Evolutionary conservation across 2,329 filamentous ascomycete genomes (phyloP).

Genomic region (Rhinocladiella similis): DNA sequence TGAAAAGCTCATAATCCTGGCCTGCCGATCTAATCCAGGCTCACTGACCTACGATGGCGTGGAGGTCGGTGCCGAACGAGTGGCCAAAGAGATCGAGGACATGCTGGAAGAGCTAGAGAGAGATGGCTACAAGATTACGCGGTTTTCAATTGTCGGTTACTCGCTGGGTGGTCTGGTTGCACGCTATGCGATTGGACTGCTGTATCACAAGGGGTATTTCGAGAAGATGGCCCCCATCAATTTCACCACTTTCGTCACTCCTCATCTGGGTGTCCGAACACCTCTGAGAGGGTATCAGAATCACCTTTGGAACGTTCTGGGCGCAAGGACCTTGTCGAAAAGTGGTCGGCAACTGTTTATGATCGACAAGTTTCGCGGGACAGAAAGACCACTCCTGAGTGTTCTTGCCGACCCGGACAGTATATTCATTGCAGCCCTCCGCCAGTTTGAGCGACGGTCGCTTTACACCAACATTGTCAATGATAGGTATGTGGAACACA

Average conservation of each 20-base stretch:
- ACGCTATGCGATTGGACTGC: conserved; percentile 80
- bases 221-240: conserved; percentile 82
- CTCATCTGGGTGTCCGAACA: conserved; percentile 74
- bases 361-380: conserved; percentile 82
- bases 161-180: conserved; percentile 85
- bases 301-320: conserved; percentile 78
- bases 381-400: conserved; percentile 74
- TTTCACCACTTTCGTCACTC: conserved; percentile 89
- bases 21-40: conserved; percentile 56
- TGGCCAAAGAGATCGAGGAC: conserved; percentile 64
- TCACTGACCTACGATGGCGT: conserved; percentile 66
- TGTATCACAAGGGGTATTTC: conserved; percentile 78
- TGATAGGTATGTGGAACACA: conserved; percentile 50
- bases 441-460: conserved; percentile 71
- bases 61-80: conserved; percentile 67
- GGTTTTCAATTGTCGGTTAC: conserved; percentile 86
- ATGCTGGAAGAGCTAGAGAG: conserved; percentile 54
- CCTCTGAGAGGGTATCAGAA: conserved; percentile 67
- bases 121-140: conserved; percentile 70
- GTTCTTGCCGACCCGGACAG: conserved; percentile 80
- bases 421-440: conserved; percentile 80
- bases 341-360: conserved; percentile 86
- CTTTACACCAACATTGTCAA: conserved; percentile 87
- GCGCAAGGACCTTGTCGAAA: conserved; percentile 74
- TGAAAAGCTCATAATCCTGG: conserved; percentile 56